phyloP scores from a whole-genome alignment of 805 yeast genomes.

The Yarrowia sp. region DNA sequence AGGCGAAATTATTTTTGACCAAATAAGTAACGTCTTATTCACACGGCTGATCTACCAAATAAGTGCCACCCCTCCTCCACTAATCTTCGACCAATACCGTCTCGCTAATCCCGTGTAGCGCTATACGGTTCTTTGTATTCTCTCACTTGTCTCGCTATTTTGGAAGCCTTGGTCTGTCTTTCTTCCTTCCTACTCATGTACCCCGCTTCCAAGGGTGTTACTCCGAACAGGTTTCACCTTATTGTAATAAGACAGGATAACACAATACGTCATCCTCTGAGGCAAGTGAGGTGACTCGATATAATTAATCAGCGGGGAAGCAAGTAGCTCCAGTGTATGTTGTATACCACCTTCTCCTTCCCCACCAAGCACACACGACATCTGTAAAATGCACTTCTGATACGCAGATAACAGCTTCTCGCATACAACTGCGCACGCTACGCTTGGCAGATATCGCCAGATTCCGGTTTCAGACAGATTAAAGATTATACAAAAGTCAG shows the following conservation, averaged over 20 bases:
- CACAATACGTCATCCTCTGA: neutral
- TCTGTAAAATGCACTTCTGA: neutral
- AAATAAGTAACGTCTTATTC: too few relatives aligned
- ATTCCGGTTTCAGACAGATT: neutral
- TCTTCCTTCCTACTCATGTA: neutral
- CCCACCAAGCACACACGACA: neutral
- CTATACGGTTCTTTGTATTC: neutral
- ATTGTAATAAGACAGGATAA: slow-evolving; percentile 1
- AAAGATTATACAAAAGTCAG: neutral
- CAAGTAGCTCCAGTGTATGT: too few relatives aligned
- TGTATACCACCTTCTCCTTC: too few relatives aligned
- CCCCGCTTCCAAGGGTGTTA: slow-evolving; percentile 17
- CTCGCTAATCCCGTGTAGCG: too few relatives aligned
- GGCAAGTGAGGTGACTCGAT: too few relatives aligned
- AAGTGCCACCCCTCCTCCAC: too few relatives aligned
- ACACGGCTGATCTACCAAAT: too few relatives aligned
- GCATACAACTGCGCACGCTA: neutral
- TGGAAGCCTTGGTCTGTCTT: neutral
- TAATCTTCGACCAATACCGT: too few relatives aligned
- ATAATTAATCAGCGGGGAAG: too few relatives aligned
- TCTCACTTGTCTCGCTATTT: neutral
- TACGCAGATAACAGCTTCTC: neutral
- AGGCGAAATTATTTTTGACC: too few relatives aligned
- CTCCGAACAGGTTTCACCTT: slow-evolving; percentile 12
- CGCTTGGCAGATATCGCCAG: neutral